These are phyloP conservation scores for Lecanoromycetidae sp. DNA, from an alignment of 2,329 filamentous ascomycete species.

Conservation along the genomic window DNA sequence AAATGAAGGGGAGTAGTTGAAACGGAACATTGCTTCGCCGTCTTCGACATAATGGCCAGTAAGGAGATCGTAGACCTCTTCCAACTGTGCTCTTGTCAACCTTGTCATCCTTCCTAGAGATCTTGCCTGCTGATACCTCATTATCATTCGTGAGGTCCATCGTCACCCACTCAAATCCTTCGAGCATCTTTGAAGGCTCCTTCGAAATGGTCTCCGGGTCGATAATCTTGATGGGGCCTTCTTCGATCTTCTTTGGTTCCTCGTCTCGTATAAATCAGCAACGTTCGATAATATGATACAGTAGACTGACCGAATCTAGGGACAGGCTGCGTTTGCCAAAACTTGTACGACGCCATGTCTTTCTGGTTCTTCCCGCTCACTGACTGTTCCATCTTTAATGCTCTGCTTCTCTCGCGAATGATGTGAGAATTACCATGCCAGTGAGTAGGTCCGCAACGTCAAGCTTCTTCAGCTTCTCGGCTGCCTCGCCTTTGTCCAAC, in stretches of 20 bases:
- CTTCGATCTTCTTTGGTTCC: conserved; percentile 41
- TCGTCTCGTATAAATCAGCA: no score
- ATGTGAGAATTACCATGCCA: no score
- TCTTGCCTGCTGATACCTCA: conserved; percentile 32
- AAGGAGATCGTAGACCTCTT: conserved; percentile 84
- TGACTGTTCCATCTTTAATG: no score
- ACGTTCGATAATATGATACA: no score
- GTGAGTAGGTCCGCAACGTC: conserved; percentile 38
- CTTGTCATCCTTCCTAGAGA: conserved; percentile 13
- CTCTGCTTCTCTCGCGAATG: no score
- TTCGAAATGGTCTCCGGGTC: conserved; percentile 67
- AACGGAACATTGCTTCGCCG: conserved; percentile 91
- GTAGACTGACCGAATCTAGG: conserved; percentile 78
- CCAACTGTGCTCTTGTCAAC: conserved; percentile 47
- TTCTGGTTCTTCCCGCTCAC: conserved; percentile 78
- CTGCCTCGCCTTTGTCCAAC: conserved; percentile 49
- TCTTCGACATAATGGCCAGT: conserved; percentile 96
- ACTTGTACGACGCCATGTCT: conserved; percentile 95
- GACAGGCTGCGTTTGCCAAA: conserved; percentile 96
- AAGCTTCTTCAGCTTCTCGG: conserved; percentile 39
- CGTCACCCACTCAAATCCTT: conserved; percentile 88
- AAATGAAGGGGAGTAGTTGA: conserved; percentile 85
- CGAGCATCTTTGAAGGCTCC: conserved; percentile 60
- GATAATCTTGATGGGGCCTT: conserved; percentile 70
- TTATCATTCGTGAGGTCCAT: conserved; percentile 70